Conservation (phyloP, 495 filamentous ascomycete genomes). For the Collariella sp. region DNA sequence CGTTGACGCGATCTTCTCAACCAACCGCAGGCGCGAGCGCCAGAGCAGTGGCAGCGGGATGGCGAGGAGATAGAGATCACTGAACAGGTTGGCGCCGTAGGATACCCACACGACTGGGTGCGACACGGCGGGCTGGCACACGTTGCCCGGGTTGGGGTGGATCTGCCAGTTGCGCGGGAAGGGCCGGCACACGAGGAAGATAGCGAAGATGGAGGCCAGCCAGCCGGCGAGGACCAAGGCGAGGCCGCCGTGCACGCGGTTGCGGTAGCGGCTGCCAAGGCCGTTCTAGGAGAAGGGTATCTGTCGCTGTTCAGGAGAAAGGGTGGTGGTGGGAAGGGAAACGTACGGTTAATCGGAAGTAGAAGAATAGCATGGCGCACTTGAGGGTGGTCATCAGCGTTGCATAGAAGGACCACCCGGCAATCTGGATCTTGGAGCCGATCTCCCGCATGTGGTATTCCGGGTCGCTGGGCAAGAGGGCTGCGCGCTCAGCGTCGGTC, state of each 20-base stretch:
- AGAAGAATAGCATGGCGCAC: constrained; percentile 49
- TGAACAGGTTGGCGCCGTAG: constrained; percentile 37
- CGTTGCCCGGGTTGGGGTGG: constrained; percentile 42
- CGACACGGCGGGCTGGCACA: constrained; percentile 42
- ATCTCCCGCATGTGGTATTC: constrained; percentile 43
- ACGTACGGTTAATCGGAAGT: constrained; percentile 43
- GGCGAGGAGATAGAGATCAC: constrained; percentile 42
- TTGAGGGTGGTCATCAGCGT: constrained; percentile 47
- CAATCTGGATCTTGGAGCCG: constrained; percentile 51
- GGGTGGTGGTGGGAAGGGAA: background rate
- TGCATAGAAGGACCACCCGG: constrained; percentile 50
- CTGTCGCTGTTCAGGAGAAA: background rate
- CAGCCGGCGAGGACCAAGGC: constrained; percentile 42
- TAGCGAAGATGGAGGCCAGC: constrained; percentile 41
- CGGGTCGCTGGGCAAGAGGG: constrained; percentile 36
- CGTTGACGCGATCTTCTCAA: constrained; percentile 41
- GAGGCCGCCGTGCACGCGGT: constrained; percentile 47
- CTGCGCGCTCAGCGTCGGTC: constrained; percentile 43
- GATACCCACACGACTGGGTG: constrained; percentile 36
- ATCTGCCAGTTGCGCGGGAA: constrained; percentile 47
- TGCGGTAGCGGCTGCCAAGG: constrained; percentile 34
- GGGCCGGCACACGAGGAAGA: constrained; percentile 45
- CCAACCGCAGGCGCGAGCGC: constrained; percentile 34
- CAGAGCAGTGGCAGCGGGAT: constrained; percentile 47
- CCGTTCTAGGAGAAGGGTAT: constrained; percentile 22